Conservation (phyloP, 257 asterid species). For the Gentiana macrophylla region DNA sequence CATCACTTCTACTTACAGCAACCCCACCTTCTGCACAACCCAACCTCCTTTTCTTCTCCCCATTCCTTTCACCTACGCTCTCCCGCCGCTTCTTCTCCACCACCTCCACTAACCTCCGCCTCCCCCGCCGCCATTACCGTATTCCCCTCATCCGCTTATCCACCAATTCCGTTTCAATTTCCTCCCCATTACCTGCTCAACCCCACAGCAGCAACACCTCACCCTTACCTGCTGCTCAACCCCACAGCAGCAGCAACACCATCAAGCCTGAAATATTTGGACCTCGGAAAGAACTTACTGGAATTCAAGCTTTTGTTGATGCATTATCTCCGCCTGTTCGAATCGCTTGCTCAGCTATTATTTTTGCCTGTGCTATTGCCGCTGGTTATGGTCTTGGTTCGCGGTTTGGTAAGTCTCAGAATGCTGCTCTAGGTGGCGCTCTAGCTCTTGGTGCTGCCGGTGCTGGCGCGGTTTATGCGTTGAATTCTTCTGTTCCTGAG, state of each 20-base stretch:
- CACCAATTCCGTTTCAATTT: conserved; percentile 4
- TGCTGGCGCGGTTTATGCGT: conserved; percentile 75
- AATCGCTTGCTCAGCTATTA: conserved; percentile 61
- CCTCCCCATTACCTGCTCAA: not conserved
- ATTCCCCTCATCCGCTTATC: conserved; percentile 27
- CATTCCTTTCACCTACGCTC: conserved; percentile 20
- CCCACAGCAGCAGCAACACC: not conserved
- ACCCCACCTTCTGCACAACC: conserved; percentile 32
- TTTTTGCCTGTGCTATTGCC: conserved; percentile 60
- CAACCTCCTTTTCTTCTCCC: not conserved
- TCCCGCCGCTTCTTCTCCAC: conserved; percentile 29
- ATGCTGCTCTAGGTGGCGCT: conserved; percentile 76
- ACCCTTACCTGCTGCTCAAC: not conserved
- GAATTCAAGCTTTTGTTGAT: conserved; percentile 62
- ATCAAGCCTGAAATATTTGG: conserved; percentile 54
- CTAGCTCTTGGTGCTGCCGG: conserved; percentile 76
- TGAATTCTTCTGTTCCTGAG: conserved; percentile 78
- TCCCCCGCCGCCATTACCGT: conserved; percentile 23
- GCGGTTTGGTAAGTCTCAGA: conserved; percentile 63
- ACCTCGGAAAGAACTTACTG: conserved; percentile 50
- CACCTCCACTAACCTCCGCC: conserved; percentile 15
- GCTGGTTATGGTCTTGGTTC: conserved; percentile 86
- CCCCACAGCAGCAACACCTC: not conserved
- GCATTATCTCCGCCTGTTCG: conserved; percentile 69
- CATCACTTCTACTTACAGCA: conserved; percentile 35